Percentiles rank a stretch among this genome's conserved stretches.
phyloP scores from a whole-genome alignment of 2,329 filamentous ascomycete genomes.

The Nannizziopsis arthrosporioides region DNA sequence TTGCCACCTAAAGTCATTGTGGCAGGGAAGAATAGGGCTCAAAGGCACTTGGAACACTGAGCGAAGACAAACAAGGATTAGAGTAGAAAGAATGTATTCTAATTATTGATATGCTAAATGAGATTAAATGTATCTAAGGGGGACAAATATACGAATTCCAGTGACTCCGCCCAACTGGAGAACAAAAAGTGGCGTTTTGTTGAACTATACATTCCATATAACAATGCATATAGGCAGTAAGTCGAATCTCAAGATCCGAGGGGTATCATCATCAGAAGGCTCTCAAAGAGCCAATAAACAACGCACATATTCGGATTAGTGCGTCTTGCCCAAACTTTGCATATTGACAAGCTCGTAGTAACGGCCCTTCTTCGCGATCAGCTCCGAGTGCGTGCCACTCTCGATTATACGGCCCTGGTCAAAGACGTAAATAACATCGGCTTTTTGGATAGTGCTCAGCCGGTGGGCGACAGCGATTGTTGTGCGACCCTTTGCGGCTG shows the following conservation, averaged over 20 bases:
- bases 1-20: too few species aligned
- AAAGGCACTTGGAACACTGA: too few species aligned
- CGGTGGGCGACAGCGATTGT: constrained; percentile 92
- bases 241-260: too few species aligned
- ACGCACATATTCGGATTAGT: background rate
- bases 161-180: background rate
- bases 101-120: too few species aligned
- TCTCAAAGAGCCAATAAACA: too few species aligned
- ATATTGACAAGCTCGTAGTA: constrained; percentile 71
- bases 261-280: too few species aligned
- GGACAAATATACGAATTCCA: background rate
- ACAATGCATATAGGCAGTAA: too few species aligned
- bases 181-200: background rate
- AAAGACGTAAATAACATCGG: constrained; percentile 93
- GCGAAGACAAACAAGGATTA: too few species aligned
- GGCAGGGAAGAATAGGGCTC: too few species aligned
- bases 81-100: too few species aligned
- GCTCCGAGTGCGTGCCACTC: constrained; percentile 62
- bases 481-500: constrained; percentile 69
- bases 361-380: constrained; percentile 57
- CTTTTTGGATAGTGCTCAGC: constrained; percentile 84
- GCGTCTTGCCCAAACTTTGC: constrained; percentile 53
- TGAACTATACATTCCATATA: too few species aligned
- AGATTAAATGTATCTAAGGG: too few species aligned
- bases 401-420: constrained; percentile 81